Evolutionary conservation across 23 red algal genomes (phyloP), one percentile per base, ranked within the genome.

Genomic region (Gracilaria domingensis): DNA sequence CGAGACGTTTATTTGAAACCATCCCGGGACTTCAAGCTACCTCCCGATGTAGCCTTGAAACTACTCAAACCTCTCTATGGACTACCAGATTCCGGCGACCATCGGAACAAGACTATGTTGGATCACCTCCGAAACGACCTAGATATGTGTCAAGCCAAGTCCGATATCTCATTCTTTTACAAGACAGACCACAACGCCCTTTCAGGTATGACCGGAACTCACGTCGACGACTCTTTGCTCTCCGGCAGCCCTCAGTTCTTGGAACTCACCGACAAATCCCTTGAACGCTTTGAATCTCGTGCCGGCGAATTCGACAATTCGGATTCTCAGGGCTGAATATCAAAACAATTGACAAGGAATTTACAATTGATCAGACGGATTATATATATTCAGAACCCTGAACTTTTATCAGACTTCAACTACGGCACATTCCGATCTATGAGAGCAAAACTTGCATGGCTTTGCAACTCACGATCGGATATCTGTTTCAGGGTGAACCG

Each of bases 51-150:
- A 1, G 23, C 79, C 25, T 50, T 79, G n/a, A 90, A 79, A 64
- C 48, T 90, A 29, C 34, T 80, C 17, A 78, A 80, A 48, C 88
- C 88, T 8, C 40, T 92, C 0, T 83, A 83, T 71, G 88, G 88
- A 11, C 0, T 83, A 44, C 30, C 77, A 0, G 88, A 70, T 36
- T 3, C 34, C 0, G 77, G 79, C 6, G 78, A 70, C 9, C 69
- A 92, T 50, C 83, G 88, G 88, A 20, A 83, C 29, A 50, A 12
- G 38, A 92, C 53, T 40, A 72, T 67, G 5, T 80, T 66, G 26
- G 35, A 90, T 34, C 67, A 80, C 51, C 71, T 90, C 32, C 12
- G 57, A 29, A 57, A 79, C 1, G 3, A 58, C 8, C 26, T n/a
- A n/a, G n/a, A n/a, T n/a, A n/a, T n/a, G n/a, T n/a, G n/a, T n/a